Base-by-base conservation (phyloP, 1,284 basidiomycete genomes). In the Naganishia sp. region DNA sequence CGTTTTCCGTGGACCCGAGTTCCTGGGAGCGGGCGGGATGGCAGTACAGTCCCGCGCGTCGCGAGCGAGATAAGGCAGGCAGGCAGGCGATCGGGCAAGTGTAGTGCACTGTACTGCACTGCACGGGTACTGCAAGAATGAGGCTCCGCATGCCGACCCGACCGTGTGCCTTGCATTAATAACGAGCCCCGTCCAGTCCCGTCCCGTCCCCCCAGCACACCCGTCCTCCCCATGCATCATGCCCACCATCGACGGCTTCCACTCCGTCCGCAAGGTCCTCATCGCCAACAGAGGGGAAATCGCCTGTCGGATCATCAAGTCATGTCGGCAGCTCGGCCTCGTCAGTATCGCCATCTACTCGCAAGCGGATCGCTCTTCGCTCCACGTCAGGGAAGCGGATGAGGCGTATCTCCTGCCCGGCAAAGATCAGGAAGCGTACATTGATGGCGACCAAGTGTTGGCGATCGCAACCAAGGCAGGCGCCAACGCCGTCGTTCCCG, bases 201-300 rank as follows among this genome's bases (percentile, higher is more conserved):
- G 10, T 9, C 7, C 36, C 7, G 6, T 9, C 36, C 6, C 11
- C 11, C 36, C 36, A 39, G 36, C 36, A 28, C 28, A 28, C 28
- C 28, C 2, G 3, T 39, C 36, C 10, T 9, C 13, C 36, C 6
- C 13, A 39, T 39, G 36, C 63, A 42, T 21, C 28, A 65, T 56
- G 52, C 52, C 63, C 63, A 55, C 52, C 52, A 50, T 56, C 13
- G 60, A 63, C 43, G 49, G 48, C 6, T 57, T 64, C 28, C 31
- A 28, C 43, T 23, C 50, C 89, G 56, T 67, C 36, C 69, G 50
- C 81, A 93, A 92, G 82, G 88, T 93, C 66, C 83, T 94, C 46
- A 87, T 94, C 66, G 90, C 91, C 0, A 94, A 93, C 75, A 83
- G 91, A 87, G 94, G 94, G 49, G 94, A 97, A 80, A 96, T 96